Percentiles rank a stretch among this genome's conserved stretches.
Conservation (phyloP, 805 yeast genomes). For the Candida morakotiae region DNA sequence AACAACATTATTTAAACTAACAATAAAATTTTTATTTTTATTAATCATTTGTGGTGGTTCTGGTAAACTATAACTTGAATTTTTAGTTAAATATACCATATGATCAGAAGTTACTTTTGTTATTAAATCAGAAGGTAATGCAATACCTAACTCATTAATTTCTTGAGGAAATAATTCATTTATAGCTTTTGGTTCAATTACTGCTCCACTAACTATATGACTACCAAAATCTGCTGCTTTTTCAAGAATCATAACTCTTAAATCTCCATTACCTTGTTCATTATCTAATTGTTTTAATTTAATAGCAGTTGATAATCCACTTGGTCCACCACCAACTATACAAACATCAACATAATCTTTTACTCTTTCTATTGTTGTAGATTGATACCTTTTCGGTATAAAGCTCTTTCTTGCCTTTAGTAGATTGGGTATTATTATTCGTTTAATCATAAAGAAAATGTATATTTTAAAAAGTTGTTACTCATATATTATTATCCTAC, state of each 20-base stretch:
- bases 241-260: slow-evolving; percentile 85
- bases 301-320: slow-evolving; percentile 94
- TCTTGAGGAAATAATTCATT: slow-evolving; percentile 79
- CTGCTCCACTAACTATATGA: slow-evolving; percentile 92
- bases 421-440: neutral
- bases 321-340: slow-evolving; percentile 97
- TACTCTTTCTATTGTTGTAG: slow-evolving; percentile 43
- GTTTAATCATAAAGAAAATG: neutral
- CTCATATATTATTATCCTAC: neutral
- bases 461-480: neutral
- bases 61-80: slow-evolving; percentile 67
- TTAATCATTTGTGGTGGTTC: slow-evolving; percentile 92
- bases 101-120: slow-evolving; percentile 75
- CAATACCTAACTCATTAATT: slow-evolving; percentile 47
- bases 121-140: slow-evolving; percentile 71
- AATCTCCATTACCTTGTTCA: slow-evolving; percentile 55
- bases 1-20: slow-evolving; percentile 75
- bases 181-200: slow-evolving; percentile 84
- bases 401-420: neutral
- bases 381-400: slow-evolving; percentile 4
- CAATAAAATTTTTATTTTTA: slow-evolving; percentile 77
- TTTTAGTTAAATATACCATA: slow-evolving; percentile 64
- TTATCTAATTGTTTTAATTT: slow-evolving; percentile 78
- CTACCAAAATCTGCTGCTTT: slow-evolving; percentile 92
- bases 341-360: slow-evolving; percentile 88